These are phyloP conservation scores for Fomitopsis serialis DNA, from an alignment of 768 basidiomycete species.

Conservation along the genomic window DNA sequence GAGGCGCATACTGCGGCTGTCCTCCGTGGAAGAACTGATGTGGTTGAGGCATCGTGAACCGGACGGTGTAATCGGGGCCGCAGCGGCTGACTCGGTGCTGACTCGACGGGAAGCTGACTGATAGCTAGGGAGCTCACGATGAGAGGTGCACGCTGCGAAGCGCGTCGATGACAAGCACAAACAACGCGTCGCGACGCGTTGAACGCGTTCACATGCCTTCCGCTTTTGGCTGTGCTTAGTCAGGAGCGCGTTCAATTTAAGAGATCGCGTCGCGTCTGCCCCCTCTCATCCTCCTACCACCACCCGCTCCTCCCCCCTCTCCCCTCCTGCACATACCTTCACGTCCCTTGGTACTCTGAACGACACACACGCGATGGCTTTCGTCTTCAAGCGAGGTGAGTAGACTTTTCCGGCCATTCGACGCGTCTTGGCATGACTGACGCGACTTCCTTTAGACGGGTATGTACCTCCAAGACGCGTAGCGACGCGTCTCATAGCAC, in stretches of 20 bases:
- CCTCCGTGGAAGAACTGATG: conserved; percentile 10
- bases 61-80: not conserved
- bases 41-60: conserved; percentile 7
- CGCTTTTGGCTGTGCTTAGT: conserved; percentile 9
- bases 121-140: not conserved
- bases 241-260: conserved; percentile 18
- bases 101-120: too few species aligned
- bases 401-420: not conserved
- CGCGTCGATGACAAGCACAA: conserved; percentile 5
- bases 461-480: conserved; percentile 31
- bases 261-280: conserved; percentile 19
- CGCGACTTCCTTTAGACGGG: conserved; percentile 37
- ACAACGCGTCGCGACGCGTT: conserved; percentile 19
- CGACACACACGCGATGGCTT: conserved; percentile 32
- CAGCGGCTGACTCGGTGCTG: not conserved
- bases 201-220: conserved; percentile 5
- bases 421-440: conserved; percentile 9
- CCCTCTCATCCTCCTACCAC: conserved; percentile 19
- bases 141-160: too few species aligned
- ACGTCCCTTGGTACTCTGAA: conserved; percentile 1
- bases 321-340: conserved; percentile 5
- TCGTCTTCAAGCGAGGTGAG: conserved; percentile 56
- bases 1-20: conserved; percentile 32
- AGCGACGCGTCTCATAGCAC: conserved; percentile 3
- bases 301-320: conserved; percentile 17